A percentile compares a stretch with the other conserved stretches of the same genome.
phyloP scores from a whole-genome alignment of 306 rosid species.

The Rubus parviflorus region DNA sequence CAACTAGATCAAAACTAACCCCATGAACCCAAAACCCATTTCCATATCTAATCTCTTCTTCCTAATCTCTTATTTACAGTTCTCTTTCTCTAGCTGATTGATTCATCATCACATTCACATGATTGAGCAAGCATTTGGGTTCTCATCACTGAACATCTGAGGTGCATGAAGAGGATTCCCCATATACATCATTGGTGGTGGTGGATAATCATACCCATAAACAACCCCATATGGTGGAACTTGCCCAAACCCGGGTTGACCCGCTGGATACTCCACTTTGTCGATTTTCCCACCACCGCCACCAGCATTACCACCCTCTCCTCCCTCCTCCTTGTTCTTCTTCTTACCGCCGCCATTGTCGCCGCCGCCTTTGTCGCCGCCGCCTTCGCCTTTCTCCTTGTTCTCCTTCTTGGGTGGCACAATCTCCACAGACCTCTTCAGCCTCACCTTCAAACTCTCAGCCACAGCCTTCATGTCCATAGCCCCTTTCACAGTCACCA shows the following conservation, averaged over 20 bases:
- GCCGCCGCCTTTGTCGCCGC: constrained; percentile 8
- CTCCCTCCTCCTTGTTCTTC: constrained; percentile 24
- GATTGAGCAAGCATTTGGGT: constrained; percentile 75
- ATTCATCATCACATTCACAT: constrained; percentile 41
- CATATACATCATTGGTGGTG: constrained; percentile 17
- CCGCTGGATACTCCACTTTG: constrained; percentile 27
- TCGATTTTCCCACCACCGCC: constrained; percentile 28
- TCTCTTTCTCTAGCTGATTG: neutral
- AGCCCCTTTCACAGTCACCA: constrained; percentile 55
- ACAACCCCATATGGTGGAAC: constrained; percentile 11
- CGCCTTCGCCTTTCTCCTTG: constrained; percentile 15
- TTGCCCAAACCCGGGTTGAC: constrained; percentile 25
- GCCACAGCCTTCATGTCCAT: constrained; percentile 62
- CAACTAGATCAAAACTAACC: neutral
- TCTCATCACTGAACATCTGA: constrained; percentile 74
- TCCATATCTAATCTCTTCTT: constrained; percentile 17
- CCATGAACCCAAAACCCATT: constrained; percentile 1
- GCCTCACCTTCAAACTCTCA: constrained; percentile 40
- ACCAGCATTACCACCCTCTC: constrained; percentile 13
- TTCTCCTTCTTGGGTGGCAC: constrained; percentile 64
- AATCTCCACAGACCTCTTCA: constrained; percentile 59
- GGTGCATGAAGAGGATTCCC: constrained; percentile 51
- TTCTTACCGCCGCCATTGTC: constrained; percentile 36
- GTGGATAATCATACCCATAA: constrained; percentile 27
- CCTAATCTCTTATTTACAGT: constrained; percentile 40